Base-by-base conservation (phyloP, 495 filamentous ascomycete species). In the Neurospora pannonica region DNA sequence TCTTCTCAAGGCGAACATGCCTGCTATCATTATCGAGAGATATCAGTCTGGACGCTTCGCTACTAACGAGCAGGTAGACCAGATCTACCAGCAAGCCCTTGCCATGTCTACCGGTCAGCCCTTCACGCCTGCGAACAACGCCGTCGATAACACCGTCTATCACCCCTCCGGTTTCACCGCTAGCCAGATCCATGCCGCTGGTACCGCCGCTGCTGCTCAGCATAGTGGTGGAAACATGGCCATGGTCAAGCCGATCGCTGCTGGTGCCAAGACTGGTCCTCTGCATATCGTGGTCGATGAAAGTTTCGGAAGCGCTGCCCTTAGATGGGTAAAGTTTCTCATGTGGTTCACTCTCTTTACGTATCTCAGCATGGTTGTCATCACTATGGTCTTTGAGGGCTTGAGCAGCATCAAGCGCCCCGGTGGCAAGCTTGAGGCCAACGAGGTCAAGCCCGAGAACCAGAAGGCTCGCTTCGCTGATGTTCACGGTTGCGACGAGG, bases 261-360 rank as follows among this genome's bases (percentile, higher is more conserved):
- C 70, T 80, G 93, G 93, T 62, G 90, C 85, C 4, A 95, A 94
- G 83, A 89, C 90, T 42, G 88, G 90, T 60, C 96, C 95, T 17
- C 85, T 98, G 42, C 93, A 98, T 79, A 96, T 99, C 24, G 94
- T 98, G 24, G 94, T 98, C n/a, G 95, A 98, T 75, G 95, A 99
- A 78, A 92, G 93, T 19, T 84, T 92, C 42, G 90, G 93, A 71
- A 90, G 89, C 75, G 86, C 86, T 7, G 85, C 97, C 70, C 97
- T 98, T 82, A 92, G 93, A 79, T 97, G 94, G 95, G 84, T 94
- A 79, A 97, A 93, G 78, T 97, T 97, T 77, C 69, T 97, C 24
- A 77, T 94, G 21, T 91, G 88, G 81, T 97, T 97, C 75, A 88
- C 85, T 67, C 86, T 97, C 40, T 83, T 92, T 79, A 87, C 87